A percentile compares a stretch with the other conserved stretches of the same genome.
phyloP scores from a whole-genome alignment of 805 yeast genomes.

The Candida awuae region DNA sequence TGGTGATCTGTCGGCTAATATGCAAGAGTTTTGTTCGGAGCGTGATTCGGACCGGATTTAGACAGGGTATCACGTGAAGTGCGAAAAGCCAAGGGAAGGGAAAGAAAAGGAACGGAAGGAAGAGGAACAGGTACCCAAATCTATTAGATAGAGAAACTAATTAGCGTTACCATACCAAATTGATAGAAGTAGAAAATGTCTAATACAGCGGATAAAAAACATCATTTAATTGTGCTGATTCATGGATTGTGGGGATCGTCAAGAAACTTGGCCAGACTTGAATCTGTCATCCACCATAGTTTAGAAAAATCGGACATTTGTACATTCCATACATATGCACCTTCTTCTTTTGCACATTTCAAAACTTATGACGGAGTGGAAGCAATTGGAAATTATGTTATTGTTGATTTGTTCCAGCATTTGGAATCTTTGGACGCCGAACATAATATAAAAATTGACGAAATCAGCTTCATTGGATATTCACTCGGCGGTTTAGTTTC shows the following conservation, averaged over 20 bases:
- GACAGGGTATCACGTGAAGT: no score
- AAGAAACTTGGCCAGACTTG: slow-evolving; percentile 44
- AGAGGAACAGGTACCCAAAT: no score
- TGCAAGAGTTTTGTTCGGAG: no score
- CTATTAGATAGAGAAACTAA: no score
- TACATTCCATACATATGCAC: slow-evolving; percentile 38
- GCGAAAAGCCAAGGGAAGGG: no score
- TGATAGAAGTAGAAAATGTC: not conserved
- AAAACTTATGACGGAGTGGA: slow-evolving; percentile 82
- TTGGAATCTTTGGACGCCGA: slow-evolving; percentile 30
- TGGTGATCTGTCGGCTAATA: no score
- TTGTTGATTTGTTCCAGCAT: slow-evolving; percentile 52
- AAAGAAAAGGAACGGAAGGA: no score
- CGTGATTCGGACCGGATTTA: no score
- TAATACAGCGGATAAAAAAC: slow-evolving; percentile 4
- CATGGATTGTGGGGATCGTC: slow-evolving; percentile 80
- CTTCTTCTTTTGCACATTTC: slow-evolving; percentile 56
- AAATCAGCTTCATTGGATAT: slow-evolving; percentile 76
- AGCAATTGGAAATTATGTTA: slow-evolving; percentile 58
- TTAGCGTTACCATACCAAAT: slow-evolving; percentile 4
- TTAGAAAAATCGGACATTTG: slow-evolving; percentile 30
- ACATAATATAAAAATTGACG: slow-evolving; percentile 29
- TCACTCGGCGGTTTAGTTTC: slow-evolving; percentile 84
- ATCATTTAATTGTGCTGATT: slow-evolving; percentile 61
- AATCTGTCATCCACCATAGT: slow-evolving; percentile 32